Evolutionary conservation across 2,329 filamentous ascomycete genomes (phyloP).

Genomic region (Colletotrichum endophyticum): DNA sequence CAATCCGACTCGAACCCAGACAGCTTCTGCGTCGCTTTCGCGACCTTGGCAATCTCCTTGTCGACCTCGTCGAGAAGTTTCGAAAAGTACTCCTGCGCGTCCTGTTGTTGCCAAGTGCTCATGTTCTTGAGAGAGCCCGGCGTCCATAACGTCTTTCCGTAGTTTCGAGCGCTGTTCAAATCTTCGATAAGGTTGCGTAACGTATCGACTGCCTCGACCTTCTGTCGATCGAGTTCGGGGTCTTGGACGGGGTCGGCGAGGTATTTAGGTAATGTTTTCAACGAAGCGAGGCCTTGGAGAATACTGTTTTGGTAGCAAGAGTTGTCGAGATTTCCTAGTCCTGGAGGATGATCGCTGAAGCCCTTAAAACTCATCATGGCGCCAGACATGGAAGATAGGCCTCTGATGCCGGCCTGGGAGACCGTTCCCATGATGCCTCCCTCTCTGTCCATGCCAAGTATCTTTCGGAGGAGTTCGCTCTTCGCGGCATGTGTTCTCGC

Average conservation of each 20-base stretch:
- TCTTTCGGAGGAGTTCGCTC: constrained; percentile 66
- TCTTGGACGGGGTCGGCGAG: constrained; percentile 52
- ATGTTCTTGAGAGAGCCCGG: constrained; percentile 84
- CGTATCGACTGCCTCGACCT: constrained; percentile 33
- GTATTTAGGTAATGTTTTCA: constrained; percentile 72
- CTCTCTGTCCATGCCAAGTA: constrained; percentile 63
- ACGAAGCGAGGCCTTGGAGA: constrained; percentile 80
- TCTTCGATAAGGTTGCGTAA: constrained; percentile 72
- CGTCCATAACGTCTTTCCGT: constrained; percentile 82
- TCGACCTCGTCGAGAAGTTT: constrained; percentile 87
- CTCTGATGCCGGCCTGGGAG: constrained; percentile 62
- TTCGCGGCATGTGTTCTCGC: constrained; percentile 61
- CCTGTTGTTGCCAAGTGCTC: constrained; percentile 95
- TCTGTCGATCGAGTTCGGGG: constrained; percentile 13
- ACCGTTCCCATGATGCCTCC: constrained; percentile 61
- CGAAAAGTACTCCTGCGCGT: constrained; percentile 96
- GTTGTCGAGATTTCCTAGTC: constrained; percentile 90
- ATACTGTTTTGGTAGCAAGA: constrained; percentile 98
- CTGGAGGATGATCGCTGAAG: constrained; percentile 57
- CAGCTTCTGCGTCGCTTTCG: constrained; percentile 30
- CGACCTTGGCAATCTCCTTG: constrained; percentile 69
- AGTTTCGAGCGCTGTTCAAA: constrained; percentile 72
- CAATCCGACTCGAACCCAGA: constrained; percentile 45
- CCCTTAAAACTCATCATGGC: constrained; percentile 43
- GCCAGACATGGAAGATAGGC: constrained; percentile 57